Base-by-base conservation (phyloP, 2,329 filamentous ascomycete species). In the Pezicula radicicola region DNA sequence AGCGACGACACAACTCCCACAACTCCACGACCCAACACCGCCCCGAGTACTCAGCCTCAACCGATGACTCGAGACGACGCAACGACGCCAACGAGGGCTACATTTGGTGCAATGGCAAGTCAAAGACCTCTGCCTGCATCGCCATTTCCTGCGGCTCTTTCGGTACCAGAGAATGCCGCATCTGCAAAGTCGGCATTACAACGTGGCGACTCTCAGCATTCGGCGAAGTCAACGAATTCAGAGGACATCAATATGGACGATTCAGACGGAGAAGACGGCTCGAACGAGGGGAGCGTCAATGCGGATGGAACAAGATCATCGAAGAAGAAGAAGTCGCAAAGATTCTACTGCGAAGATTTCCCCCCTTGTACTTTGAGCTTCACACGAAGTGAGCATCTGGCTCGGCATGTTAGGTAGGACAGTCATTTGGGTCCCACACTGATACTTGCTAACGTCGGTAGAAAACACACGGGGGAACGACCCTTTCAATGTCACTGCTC, bases 401-500 rank as follows among this genome's bases (percentile, higher is more conserved):
- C 93, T 15, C 83, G 94, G 48, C 94, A 99, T 66, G 97, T 99
- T 62, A 84, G 92, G 87, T 92, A 79, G 57, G 75, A 68, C 50
- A 35, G 28, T 58, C 43, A 19, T 19, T 42, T 42, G 25, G 7
- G 19, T 40, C 19, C 8, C 70, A 57, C 52, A 40, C 9, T 39
- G 7, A 39, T 49, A 46, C 55, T 61, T 67, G 57, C 68, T 58
- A 48, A 59, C 46, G 45, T 15, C 48, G 3, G 16, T 56, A 94
- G 91, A 63, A 97, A 97, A 81, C 94, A 99, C 66, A 99, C 94
- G 0, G 94, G 94, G 49, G 94, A 99, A 74, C 85, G 94, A 27
- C 94, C 94, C 0, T 99, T 97, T 64, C 89, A 95, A 70, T 99
- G 94, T 61, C 94, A 97, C 70, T 99, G 94, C 70, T 90, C 88